Evolutionary conservation across 257 asterid genomes (phyloP).

Genomic region (Solanum commersonii): DNA sequence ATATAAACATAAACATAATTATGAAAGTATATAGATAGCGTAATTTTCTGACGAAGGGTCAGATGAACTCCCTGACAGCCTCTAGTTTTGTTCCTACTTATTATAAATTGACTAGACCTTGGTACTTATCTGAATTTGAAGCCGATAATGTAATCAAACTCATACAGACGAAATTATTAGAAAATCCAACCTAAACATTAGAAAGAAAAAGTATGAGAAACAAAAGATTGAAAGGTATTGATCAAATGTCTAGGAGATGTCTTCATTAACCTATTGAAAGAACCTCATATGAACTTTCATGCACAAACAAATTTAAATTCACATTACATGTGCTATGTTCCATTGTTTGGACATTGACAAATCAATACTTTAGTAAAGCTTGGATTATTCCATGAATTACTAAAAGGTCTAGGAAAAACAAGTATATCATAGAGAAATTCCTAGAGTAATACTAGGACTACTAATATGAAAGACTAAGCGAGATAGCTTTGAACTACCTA

Average conservation of each 20-base stretch:
- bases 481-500: neutral
- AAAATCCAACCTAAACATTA: neutral
- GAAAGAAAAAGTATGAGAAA: neutral
- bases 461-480: neutral
- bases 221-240: neutral
- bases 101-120: neutral
- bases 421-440: neutral
- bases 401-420: neutral
- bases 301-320: neutral
- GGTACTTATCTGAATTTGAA: neutral
- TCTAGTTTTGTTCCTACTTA: neutral
- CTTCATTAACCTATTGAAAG: neutral
- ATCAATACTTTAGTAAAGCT: conserved; percentile 4
- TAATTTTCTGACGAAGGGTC: neutral
- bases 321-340: neutral
- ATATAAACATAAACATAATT: neutral
- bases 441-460: neutral
- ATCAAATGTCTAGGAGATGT: neutral
- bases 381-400: conserved; percentile 5
- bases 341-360: neutral
- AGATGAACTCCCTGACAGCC: neutral
- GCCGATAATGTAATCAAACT: neutral
- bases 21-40: rapidly evolving
- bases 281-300: neutral
- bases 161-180: neutral